phyloP scores from a whole-genome alignment of 2,329 filamentous ascomycete species.

The Myriosclerotinia curreyana region DNA sequence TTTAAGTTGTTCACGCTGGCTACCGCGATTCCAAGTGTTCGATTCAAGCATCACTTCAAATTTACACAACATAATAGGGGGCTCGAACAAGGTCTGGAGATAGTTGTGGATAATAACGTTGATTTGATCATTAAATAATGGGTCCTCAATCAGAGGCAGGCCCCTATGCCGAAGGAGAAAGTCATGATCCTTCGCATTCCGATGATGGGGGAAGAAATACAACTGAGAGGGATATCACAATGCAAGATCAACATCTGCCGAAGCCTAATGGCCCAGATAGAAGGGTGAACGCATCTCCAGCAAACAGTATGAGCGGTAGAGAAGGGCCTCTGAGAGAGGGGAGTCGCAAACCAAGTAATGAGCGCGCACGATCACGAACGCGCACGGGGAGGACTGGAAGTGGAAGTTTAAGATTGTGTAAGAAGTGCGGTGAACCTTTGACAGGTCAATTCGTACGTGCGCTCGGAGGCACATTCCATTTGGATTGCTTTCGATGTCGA shows the following conservation, averaged over 20 bases:
- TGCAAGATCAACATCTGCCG: conserved; percentile 29
- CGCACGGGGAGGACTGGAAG: conserved; percentile 55
- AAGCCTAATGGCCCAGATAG: conserved; percentile 36
- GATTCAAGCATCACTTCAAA: conserved; percentile 14
- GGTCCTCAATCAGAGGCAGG: conserved; percentile 41
- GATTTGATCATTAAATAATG: conserved; percentile 33
- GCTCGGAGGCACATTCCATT: conserved; percentile 87
- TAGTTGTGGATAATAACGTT: conserved; percentile 21
- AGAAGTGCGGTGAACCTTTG: conserved; percentile 83
- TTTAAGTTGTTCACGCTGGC: conserved; percentile 29
- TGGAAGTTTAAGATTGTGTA: conserved; percentile 65
- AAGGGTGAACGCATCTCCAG: conserved; percentile 34
- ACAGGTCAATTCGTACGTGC: conserved; percentile 96
- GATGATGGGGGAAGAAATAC: conserved; percentile 31
- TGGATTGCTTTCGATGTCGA: conserved; percentile 97
- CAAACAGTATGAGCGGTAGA: conserved; percentile 34
- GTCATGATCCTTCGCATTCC: conserved; percentile 29
- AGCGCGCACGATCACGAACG: conserved; percentile 56
- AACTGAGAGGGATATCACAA: conserved; percentile 29
- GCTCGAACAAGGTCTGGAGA: conserved; percentile 19
- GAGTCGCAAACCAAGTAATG: conserved; percentile 44
- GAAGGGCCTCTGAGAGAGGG: conserved; percentile 30
- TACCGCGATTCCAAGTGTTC: conserved; percentile 23
- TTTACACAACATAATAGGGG: conserved; percentile 25
- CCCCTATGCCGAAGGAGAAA: conserved; percentile 36